Evolutionary conservation across 2,329 filamentous ascomycete genomes (phyloP).

Genomic region (Scedosporium apiospermum): DNA sequence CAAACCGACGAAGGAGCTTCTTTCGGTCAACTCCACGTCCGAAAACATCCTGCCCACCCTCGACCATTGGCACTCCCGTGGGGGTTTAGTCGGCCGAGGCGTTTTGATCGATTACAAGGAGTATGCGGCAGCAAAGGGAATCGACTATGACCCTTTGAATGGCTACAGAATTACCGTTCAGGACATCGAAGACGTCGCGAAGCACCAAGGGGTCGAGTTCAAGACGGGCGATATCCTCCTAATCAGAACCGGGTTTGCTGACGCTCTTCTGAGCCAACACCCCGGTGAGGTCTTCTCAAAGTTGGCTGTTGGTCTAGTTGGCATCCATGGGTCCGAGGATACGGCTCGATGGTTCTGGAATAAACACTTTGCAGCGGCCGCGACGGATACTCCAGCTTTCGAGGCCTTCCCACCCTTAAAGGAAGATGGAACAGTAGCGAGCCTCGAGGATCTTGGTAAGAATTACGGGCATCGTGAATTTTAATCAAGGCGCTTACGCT

Average conservation of each 20-base stretch:
- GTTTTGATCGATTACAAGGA: conserved; percentile 40
- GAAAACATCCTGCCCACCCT: conserved; percentile 19
- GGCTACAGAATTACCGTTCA: conserved; percentile 23
- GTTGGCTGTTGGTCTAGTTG: neutral
- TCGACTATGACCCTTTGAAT: conserved; percentile 29
- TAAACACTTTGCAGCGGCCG: neutral
- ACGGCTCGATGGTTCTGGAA: conserved; percentile 5
- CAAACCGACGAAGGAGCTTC: conserved; percentile 18
- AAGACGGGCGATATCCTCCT: conserved; percentile 43
- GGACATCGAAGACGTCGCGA: conserved; percentile 23
- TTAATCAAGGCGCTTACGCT: neutral
- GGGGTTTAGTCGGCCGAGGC: conserved; percentile 27
- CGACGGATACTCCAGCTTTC: neutral
- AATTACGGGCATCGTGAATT: neutral
- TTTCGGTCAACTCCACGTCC: conserved; percentile 17
- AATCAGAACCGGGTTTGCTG: conserved; percentile 23
- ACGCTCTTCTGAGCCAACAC: neutral
- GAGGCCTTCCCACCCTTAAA: conserved; percentile 3
- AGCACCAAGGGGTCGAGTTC: conserved; percentile 31
- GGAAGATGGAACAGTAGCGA: neutral
- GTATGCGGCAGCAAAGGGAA: conserved; percentile 27
- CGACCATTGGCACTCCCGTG: neutral
- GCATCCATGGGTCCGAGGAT: conserved; percentile 1
- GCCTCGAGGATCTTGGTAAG: neutral
- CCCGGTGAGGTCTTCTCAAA: neutral